Evolutionary conservation across 1,139 yeast species (phyloP).

Genomic region (Taphrina pruni): DNA sequence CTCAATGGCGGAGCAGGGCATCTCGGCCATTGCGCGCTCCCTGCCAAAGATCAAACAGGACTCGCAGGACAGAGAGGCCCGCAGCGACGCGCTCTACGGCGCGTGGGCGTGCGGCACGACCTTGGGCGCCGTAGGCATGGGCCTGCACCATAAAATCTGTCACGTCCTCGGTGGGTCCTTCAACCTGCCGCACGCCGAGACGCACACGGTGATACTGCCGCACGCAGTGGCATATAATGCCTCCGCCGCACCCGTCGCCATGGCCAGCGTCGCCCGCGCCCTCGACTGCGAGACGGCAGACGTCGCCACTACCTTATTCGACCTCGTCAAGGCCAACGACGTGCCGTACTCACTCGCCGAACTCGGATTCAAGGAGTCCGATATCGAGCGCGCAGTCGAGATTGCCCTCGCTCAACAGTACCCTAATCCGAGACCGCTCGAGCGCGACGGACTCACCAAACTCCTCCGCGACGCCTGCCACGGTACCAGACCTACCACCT

Average conservation of each 20-base stretch:
- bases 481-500: slow-evolving; percentile 5
- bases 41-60: slow-evolving; percentile 26
- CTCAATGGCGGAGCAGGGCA: slow-evolving; percentile 29
- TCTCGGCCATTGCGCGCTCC: slow-evolving; percentile 26
- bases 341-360: slow-evolving; percentile 13
- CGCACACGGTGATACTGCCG: slow-evolving; percentile 35
- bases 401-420: slow-evolving; percentile 38
- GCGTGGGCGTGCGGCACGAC: slow-evolving; percentile 40
- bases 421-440: slow-evolving; percentile 38
- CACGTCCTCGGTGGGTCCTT: slow-evolving; percentile 39
- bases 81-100: slow-evolving; percentile 36
- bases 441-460: slow-evolving; percentile 31
- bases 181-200: slow-evolving; percentile 41
- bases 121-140: slow-evolving; percentile 38
- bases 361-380: slow-evolving; percentile 37
- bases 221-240: slow-evolving; percentile 38
- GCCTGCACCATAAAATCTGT: slow-evolving; percentile 39
- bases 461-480: slow-evolving; percentile 14
- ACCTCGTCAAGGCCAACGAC: slow-evolving; percentile 11
- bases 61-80: slow-evolving; percentile 15
- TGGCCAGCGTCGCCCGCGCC: slow-evolving; percentile 17
- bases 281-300: slow-evolving; percentile 7
- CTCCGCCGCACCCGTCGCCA: slow-evolving; percentile 5
- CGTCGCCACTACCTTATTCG: slow-evolving; percentile 14
- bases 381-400: slow-evolving; percentile 32